Percentiles rank a stretch among this genome's conserved stretches.
phyloP scores from a whole-genome alignment of 192 early-diverging fungal genomes.

The Backusella westeae region DNA sequence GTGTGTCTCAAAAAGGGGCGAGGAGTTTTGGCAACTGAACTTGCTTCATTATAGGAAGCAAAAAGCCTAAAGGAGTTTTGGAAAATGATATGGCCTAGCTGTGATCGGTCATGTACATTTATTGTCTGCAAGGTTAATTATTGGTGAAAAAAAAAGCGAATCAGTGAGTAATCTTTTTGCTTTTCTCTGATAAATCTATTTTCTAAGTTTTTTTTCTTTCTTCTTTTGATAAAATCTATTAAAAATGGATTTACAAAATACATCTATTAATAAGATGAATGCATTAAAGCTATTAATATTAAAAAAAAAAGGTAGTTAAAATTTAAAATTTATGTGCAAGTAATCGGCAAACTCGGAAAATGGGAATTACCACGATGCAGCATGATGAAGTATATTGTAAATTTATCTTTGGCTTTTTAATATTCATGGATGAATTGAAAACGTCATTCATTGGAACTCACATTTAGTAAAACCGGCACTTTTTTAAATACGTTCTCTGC shows the following conservation, averaged over 20 bases:
- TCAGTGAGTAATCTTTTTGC: too few species aligned
- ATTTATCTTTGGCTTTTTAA: not conserved
- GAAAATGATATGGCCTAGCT: not conserved
- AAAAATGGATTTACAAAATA: not conserved
- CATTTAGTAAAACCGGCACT: not conserved
- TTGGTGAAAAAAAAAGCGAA: too few species aligned
- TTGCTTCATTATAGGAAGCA: too few species aligned
- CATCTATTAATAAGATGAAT: too few species aligned
- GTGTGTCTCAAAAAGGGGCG: not conserved
- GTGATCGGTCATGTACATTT: not conserved
- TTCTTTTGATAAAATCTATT: not conserved
- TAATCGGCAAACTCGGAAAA: not conserved
- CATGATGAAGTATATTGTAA: not conserved
- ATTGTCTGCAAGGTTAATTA: not conserved
- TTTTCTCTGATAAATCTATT: too few species aligned
- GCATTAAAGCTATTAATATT: not conserved
- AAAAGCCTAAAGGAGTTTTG: not conserved
- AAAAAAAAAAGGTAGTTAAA: not conserved
- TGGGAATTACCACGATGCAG: not conserved
- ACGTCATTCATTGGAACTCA: not conserved
- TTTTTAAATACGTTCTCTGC: not conserved
- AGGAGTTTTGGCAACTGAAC: too few species aligned
- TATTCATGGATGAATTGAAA: not conserved
- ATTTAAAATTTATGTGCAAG: not conserved
- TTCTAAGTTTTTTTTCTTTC: too few species aligned